These are phyloP conservation scores for Trichomonascaceae sp. DNA, from an alignment of 1,139 yeast genomes.

Conservation along the genomic window DNA sequence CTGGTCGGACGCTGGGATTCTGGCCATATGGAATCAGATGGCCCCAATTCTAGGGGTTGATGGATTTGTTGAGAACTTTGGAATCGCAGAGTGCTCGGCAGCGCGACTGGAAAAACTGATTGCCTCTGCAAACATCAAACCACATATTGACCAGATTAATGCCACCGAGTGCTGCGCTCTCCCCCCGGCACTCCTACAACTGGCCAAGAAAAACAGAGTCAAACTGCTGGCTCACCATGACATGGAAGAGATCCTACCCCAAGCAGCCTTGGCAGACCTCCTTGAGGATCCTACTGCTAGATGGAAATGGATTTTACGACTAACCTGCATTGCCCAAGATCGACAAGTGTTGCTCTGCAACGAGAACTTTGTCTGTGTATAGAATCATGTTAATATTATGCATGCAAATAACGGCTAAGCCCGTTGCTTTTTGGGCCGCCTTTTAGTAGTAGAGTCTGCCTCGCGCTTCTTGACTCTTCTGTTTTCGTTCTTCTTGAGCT, in stretches of 20 bases:
- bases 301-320: constrained; percentile 20
- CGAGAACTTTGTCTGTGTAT: constrained; percentile 14
- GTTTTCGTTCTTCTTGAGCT: constrained; percentile 61
- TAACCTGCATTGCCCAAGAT: constrained; percentile 17
- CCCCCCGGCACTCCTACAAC: constrained; percentile 18
- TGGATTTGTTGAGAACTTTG: constrained; percentile 12
- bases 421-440: no score
- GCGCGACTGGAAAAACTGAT: constrained; percentile 11
- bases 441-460: no score
- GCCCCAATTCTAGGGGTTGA: constrained; percentile 7
- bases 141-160: constrained; percentile 20
- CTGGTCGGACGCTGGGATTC: constrained; percentile 8
- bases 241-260: constrained; percentile 15
- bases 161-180: constrained; percentile 24
- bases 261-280: constrained; percentile 6
- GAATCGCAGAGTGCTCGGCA: constrained; percentile 21
- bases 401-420: no score
- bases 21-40: constrained; percentile 14
- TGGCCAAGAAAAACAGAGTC: constrained; percentile 16
- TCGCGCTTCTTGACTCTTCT: constrained; percentile 40
- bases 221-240: constrained; percentile 23
- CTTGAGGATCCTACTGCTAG: constrained; percentile 1
- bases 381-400: not conserved
- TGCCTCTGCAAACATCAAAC: constrained; percentile 7
- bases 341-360: constrained; percentile 20